Conservation (phyloP, 805 yeast genomes). For the Candida suzukii region DNA sequence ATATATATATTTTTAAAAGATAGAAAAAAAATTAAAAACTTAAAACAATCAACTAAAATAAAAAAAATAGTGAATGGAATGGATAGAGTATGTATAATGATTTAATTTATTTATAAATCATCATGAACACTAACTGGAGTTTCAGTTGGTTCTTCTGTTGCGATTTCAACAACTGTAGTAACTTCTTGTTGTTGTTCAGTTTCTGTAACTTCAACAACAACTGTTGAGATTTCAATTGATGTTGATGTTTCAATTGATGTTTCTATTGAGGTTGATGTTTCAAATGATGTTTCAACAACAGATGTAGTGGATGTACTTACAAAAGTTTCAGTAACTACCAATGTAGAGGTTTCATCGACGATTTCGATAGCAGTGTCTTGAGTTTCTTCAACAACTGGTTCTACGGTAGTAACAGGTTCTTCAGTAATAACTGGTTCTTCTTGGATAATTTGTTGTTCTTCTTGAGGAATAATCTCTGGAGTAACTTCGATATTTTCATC, state of each 20-base stretch:
- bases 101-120: neutral
- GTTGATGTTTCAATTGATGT: neutral
- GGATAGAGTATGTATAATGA: no score
- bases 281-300: neutral
- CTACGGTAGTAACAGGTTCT: neutral
- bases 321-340: neutral
- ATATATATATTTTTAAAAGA: no score
- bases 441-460: no score
- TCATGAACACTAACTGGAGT: neutral
- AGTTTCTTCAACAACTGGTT: conserved; percentile 4
- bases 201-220: neutral
- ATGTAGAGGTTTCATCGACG: conserved; percentile 1
- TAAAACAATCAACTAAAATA: no score
- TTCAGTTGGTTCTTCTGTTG: neutral
- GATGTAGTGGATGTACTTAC: neutral
- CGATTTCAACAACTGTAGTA: no score
- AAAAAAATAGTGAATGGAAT: no score
- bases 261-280: neutral
- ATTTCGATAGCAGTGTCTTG: conserved; percentile 4
- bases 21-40: no score
- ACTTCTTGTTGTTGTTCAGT: neutral
- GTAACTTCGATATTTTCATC: neutral
- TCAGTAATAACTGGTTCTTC: no score
- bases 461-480: no score
- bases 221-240: no score